A percentile compares a stretch with the other conserved stretches of the same genome.
Conservation (phyloP, 2,329 filamentous ascomycete genomes). For the Dendrostoma leiphaemia region DNA sequence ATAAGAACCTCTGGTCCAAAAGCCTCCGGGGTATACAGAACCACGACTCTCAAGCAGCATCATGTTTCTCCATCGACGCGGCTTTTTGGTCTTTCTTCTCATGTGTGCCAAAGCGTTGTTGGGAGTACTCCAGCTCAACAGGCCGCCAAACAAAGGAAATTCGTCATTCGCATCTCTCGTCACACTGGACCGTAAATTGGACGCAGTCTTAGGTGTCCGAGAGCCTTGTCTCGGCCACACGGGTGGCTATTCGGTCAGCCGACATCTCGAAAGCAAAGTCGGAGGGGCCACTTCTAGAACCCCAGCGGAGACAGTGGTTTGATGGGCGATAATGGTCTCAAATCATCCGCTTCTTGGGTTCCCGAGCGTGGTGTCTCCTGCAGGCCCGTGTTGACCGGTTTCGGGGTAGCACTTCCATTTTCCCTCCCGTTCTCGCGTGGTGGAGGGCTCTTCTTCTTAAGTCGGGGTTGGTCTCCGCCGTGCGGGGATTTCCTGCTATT, state of each 20-base stretch:
- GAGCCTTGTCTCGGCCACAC: constrained; percentile 14
- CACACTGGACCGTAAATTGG: constrained; percentile 12
- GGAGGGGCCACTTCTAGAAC: constrained; percentile 37
- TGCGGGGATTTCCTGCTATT: constrained; percentile 48
- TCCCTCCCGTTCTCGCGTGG: constrained; percentile 34
- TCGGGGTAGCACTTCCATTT: constrained; percentile 7
- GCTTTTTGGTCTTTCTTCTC: constrained; percentile 8
- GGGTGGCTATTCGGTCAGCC: not conserved
- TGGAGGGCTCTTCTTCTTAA: constrained; percentile 43
- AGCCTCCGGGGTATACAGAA: constrained; percentile 20
- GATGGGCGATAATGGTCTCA: constrained; percentile 62
- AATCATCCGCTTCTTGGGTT: constrained; percentile 31
- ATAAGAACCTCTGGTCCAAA: constrained; percentile 15
- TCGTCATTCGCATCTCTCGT: constrained; percentile 26
- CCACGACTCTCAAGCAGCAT: not conserved
- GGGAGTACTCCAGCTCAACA: not conserved
- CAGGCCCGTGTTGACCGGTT: constrained; percentile 36
- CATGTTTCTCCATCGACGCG: not conserved
- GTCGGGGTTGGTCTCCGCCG: constrained; percentile 30
- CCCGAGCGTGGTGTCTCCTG: constrained; percentile 30
- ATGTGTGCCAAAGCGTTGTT: not conserved
- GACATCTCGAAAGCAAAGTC: constrained; percentile 21
- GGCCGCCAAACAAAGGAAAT: constrained; percentile 19
- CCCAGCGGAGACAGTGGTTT: constrained; percentile 64
- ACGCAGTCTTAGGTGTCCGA: constrained; percentile 14